Evolutionary conservation across 129 eudicot species (phyloP).

Genomic region (Sambucus nigra): DNA sequence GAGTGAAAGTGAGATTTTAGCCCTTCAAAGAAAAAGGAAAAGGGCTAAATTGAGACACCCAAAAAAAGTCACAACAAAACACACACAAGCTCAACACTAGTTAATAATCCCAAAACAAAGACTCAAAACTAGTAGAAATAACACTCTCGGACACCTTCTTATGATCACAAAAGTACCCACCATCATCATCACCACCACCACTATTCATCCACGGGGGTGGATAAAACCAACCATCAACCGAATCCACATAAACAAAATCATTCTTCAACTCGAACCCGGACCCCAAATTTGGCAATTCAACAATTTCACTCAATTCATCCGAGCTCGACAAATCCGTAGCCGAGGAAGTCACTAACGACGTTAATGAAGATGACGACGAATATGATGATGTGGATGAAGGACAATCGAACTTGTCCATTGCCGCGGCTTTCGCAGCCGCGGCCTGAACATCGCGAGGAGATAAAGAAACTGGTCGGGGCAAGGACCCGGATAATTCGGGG

Average conservation of each 20-base stretch:
- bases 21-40: constrained; percentile 24
- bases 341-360: constrained; percentile 21
- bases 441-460: constrained; percentile 74
- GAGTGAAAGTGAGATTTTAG: not conserved
- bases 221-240: constrained; percentile 55
- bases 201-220: constrained; percentile 47
- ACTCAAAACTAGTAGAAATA: constrained; percentile 32
- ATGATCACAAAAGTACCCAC: constrained; percentile 20
- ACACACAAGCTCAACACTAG: not conserved
- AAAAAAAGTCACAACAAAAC: constrained; percentile 2
- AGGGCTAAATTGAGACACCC: constrained; percentile 16
- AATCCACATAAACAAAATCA: constrained; percentile 55
- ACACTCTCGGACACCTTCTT: constrained; percentile 9
- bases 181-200: constrained; percentile 12
- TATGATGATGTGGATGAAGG: constrained; percentile 2
- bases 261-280: constrained; percentile 25
- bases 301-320: constrained; percentile 58
- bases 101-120: constrained; percentile 45
- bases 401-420: constrained; percentile 56
- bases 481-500: constrained; percentile 48
- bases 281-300: constrained; percentile 59
- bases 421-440: constrained; percentile 87
- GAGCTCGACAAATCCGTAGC: constrained; percentile 22
- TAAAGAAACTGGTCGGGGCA: constrained; percentile 61
- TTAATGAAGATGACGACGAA: constrained; percentile 8